These are phyloP conservation scores for Hypoxylon fragiforme DNA, from an alignment of 495 filamentous ascomycete genomes.

Conservation along the genomic window DNA sequence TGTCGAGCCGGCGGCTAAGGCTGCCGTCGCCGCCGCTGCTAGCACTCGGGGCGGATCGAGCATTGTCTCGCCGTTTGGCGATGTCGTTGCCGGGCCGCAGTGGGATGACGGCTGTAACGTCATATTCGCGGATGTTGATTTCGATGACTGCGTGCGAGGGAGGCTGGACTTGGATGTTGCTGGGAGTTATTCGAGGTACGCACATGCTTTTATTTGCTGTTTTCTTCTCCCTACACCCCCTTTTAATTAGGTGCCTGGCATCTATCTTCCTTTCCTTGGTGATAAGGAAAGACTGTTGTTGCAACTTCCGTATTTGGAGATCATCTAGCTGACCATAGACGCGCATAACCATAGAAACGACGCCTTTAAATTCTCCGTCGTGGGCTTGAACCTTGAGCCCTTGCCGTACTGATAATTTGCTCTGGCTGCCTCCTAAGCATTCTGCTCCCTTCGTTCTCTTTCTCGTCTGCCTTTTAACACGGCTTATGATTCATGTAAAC, in stretches of 20 bases:
- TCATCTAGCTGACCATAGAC: no score
- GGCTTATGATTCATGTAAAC: no score
- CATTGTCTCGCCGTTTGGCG: slow-evolving; percentile 78
- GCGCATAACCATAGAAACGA: slow-evolving; percentile 59
- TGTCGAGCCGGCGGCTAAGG: no score
- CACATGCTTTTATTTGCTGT: neutral
- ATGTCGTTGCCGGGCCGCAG: slow-evolving; percentile 76
- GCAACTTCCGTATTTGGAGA: no score
- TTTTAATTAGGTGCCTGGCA: no score
- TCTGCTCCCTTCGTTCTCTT: neutral
- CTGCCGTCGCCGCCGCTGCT: no score
- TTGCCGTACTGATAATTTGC: slow-evolving; percentile 56
- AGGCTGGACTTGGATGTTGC: slow-evolving; percentile 70
- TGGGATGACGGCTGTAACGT: slow-evolving; percentile 72
- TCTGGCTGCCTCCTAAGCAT: neutral
- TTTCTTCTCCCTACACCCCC: neutral
- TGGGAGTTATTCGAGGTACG: slow-evolving; percentile 70
- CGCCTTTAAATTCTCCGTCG: slow-evolving; percentile 75
- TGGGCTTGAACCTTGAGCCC: slow-evolving; percentile 72
- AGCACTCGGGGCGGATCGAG: slow-evolving; percentile 73
- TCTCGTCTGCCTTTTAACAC: no score
- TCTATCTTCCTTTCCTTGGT: no score
- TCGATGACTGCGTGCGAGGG: slow-evolving; percentile 56
- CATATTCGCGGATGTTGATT: slow-evolving; percentile 53
- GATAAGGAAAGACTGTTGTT: no score